Percentiles rank a stretch among this genome's conserved stretches.
Evolutionary conservation across 805 yeast species (phyloP).

Genomic region (Wickerhamiella sergipiensis): DNA sequence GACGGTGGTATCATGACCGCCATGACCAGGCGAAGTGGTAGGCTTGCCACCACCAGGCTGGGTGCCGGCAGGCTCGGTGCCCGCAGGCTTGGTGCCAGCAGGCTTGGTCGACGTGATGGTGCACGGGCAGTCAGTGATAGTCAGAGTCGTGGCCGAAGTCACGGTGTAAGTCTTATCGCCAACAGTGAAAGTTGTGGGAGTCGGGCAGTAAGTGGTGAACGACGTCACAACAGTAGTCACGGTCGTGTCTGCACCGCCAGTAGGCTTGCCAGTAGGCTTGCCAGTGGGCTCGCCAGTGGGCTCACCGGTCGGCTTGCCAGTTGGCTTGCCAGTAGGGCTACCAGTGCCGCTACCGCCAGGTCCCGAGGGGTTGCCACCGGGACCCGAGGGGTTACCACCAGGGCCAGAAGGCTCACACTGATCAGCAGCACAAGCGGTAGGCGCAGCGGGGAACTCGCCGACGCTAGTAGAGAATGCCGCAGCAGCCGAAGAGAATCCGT

Average conservation of each 20-base stretch:
- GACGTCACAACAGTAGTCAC: conserved; percentile 14
- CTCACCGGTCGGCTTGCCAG: background rate
- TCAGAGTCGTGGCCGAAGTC: conserved; percentile 32
- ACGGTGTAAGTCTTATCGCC: conserved; percentile 27
- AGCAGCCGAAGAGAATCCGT: conserved; percentile 2
- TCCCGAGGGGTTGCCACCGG: background rate
- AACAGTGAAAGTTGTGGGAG: conserved; percentile 18
- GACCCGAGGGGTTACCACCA: background rate
- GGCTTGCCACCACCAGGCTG: background rate
- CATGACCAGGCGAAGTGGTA: background rate
- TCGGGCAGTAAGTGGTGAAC: conserved; percentile 20
- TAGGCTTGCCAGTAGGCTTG: background rate
- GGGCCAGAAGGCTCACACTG: background rate
- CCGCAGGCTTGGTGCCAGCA: background rate
- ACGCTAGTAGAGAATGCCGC: background rate
- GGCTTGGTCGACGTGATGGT: conserved; percentile 34
- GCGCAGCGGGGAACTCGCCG: background rate
- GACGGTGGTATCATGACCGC: background rate
- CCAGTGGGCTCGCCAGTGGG: background rate
- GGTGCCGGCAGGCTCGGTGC: background rate
- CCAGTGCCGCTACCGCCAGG: background rate
- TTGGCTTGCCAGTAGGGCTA: background rate
- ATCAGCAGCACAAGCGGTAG: background rate
- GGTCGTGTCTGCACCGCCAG: background rate
- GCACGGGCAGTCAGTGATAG: conserved; percentile 50